Evolutionary conservation across 192 early-diverging fungal genomes (phyloP).

Genomic region (Helicostylum pulchrum): DNA sequence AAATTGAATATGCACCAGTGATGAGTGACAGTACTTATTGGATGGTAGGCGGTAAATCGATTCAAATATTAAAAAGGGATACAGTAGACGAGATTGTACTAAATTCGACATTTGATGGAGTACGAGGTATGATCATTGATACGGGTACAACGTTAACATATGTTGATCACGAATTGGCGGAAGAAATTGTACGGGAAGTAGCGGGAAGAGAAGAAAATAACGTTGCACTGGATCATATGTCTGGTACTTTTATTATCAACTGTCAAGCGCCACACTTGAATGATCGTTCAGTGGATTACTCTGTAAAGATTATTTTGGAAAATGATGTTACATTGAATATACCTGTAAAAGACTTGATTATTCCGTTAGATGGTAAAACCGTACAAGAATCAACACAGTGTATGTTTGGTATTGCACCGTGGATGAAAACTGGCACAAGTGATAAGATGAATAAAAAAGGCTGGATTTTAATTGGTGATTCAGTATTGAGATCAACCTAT

Average conservation of each 20-base stretch:
- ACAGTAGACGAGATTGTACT: not conserved
- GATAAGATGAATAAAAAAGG: conserved; percentile 18
- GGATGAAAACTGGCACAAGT: conserved; percentile 6
- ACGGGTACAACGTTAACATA: conserved; percentile 30
- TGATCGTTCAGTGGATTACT: not conserved
- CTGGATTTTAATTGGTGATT: conserved; percentile 28
- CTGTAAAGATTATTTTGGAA: not conserved
- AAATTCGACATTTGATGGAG: not conserved
- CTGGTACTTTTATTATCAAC: conserved; percentile 3
- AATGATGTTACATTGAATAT: conserved; percentile 6
- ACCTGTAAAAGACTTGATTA: conserved; percentile 10
- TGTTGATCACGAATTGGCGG: conserved; percentile 11
- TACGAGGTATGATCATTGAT: conserved; percentile 23
- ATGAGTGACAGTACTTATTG: conserved; percentile 12
- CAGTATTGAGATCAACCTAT: conserved; percentile 21
- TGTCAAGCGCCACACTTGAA: not conserved
- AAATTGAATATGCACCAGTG: conserved; percentile 38
- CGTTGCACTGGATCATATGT: not conserved
- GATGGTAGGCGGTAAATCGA: conserved; percentile 23
- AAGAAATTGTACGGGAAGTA: conserved; percentile 7
- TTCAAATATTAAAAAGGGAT: not conserved
- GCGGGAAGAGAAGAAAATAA: not conserved
- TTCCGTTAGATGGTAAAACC: conserved; percentile 14
- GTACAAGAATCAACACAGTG: not conserved
- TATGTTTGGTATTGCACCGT: conserved; percentile 32